Evolutionary conservation across 192 early-diverging fungal species (phyloP), one percentile per base, ranked within the genome.

Genomic region (Backusella parvicylindrica): DNA sequence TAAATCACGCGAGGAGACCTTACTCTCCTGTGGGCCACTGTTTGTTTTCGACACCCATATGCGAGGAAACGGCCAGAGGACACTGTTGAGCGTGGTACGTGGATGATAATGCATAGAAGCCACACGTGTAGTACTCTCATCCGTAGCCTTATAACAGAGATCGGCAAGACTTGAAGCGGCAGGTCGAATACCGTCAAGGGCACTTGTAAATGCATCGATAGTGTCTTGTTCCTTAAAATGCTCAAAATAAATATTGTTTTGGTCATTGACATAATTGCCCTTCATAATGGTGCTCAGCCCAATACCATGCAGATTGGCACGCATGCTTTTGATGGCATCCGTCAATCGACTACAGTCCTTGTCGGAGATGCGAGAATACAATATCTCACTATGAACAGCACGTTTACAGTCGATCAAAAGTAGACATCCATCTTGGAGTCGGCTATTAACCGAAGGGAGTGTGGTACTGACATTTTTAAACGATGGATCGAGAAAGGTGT

Each of bases 291-390:
- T 53, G 40, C 71, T 64, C 3, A 73, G 53, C 2, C 71, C 71
- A 26, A 73, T 73, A 3, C 71, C 71, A 28, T 73, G 71, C 12
- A 73, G 40, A 6, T 53, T 33, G 12, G 28, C 13, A 16, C 71
- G 53, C 71, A 73, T 73, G 2, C 23, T 38, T 30, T 73, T 73
- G 0, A 73, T 53, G 2, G 36, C 33, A 16, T 73, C 63, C 13
- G 71, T 73, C 23, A 73, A 36, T 15, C 40, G 37, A 18, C 71
- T 73, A 28, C 53, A 73, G 36, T 73, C 71, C 33, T 73, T 73
- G 28, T 47, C 53, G 12, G 71, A 64, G 9, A 73, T 36, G 5
- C 38, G 53, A 37, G 71, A 73, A 28, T 73, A 73, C 0, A 73
- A 21, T 4, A 64, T 26, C 33, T 73, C 71, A 21, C 71, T 53